Evolutionary conservation across 139 green algal species (phyloP), one percentile per base, ranked within the genome.

Genomic region (Volvox africanus): DNA sequence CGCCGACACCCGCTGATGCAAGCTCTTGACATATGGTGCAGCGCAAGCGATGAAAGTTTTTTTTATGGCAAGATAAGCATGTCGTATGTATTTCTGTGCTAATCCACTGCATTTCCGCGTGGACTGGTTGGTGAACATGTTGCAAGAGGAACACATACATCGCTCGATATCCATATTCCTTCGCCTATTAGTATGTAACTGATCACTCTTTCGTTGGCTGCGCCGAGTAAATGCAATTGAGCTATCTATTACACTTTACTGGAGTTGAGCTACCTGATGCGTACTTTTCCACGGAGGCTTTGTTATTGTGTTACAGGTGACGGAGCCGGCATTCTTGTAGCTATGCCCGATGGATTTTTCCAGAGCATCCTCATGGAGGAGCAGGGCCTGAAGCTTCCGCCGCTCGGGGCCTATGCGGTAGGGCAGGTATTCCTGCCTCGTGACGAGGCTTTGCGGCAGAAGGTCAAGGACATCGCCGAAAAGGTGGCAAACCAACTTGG

Each of bases 291-390:
- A 24, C 65, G 65, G 21, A 73, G 24, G 21, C 5, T 28, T 30
- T 2, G 65, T 30, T 16, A 12, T 73, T 24, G 21, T 73, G 21
- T 24, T 12, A 26, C 92, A 97, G 96, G 97, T 37, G 98, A 99
- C 86, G 98, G 98, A 50, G 98, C 98, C 1, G 98, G 98, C 55
- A 99, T 99, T 90, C 93, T 99, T 76, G 93, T 97, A 30, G 95
- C 95, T 65, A 98, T 99, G 78, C 98, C 98, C 3, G 96, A 99
- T 87, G 87, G 92, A 14, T 99, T 99, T 89, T 94, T 99, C 50
- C 80, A 75, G 0, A 80, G 83, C 16, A 93, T 96, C 24, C 92
- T 96, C 30, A 91, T 96, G 62, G 88, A 95, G 75, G 96, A 98
- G 75, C 94, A 96, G 65, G 93, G 90, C 67, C 89, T 99, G 21